phyloP scores from a whole-genome alignment of 257 asterid species.

The Fraxinus quadrangulata region DNA sequence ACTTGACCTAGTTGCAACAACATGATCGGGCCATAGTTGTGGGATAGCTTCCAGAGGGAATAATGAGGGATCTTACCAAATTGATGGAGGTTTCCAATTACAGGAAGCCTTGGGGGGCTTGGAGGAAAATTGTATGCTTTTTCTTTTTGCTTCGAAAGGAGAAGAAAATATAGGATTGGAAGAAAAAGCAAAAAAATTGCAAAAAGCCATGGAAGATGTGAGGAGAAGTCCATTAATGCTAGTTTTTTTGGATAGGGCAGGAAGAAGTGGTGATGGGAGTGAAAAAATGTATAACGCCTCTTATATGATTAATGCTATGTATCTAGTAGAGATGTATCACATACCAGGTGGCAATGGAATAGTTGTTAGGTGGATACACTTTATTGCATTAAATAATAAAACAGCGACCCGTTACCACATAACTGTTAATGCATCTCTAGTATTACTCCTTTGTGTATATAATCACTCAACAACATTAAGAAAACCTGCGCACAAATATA shows the following conservation, averaged over 20 bases:
- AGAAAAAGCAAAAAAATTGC: neutral
- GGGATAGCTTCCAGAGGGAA: slow-evolving; percentile 7
- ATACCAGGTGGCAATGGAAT: too few species aligned
- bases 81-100: slow-evolving; percentile 29
- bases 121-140: slow-evolving; percentile 21
- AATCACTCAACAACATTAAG: too few species aligned
- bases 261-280: neutral
- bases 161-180: neutral
- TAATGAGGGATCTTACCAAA: slow-evolving; percentile 11
- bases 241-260: neutral
- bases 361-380: too few species aligned
- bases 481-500: too few species aligned
- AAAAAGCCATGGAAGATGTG: slow-evolving; percentile 9
- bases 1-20: slow-evolving; percentile 17
- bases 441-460: too few species aligned
- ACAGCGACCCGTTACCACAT: too few species aligned
- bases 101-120: slow-evolving; percentile 23
- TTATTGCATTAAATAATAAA: too few species aligned
- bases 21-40: slow-evolving; percentile 27
- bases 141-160: neutral
- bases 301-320: too few species aligned
- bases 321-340: too few species aligned
- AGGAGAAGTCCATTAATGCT: slow-evolving; percentile 7
- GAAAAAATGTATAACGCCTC: neutral
- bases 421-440: too few species aligned